These are phyloP conservation scores for Picea engelmannii DNA, from an alignment of 83 land plant species.

Conservation along the genomic window DNA sequence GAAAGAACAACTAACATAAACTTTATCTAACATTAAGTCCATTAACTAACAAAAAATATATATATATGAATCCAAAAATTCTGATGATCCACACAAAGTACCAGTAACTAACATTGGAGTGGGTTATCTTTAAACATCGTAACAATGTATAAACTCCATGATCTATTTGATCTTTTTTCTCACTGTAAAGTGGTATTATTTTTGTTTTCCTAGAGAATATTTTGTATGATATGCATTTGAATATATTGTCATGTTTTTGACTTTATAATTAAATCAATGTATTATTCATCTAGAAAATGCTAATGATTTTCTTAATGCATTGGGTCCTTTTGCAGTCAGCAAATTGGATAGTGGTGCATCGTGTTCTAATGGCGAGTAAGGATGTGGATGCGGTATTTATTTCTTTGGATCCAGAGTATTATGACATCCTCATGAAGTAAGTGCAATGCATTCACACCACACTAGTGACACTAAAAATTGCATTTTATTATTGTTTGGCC, in stretches of 20 bases:
- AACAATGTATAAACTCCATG: background rate
- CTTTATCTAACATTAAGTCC: no score
- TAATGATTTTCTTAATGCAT: background rate
- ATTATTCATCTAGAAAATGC: background rate
- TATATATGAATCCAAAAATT: no score
- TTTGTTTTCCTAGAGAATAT: background rate
- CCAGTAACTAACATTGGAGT: no score
- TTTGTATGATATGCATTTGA: background rate
- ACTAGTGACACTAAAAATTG: background rate
- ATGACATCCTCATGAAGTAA: constrained; percentile 98
- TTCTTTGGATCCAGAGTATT: constrained; percentile 87
- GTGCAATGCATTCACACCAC: constrained; percentile 8
- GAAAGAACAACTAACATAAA: no score
- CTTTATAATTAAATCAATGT: background rate
- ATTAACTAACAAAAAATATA: no score
- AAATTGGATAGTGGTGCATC: constrained; percentile 97
- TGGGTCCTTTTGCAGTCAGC: constrained; percentile 70
- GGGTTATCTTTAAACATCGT: no score
- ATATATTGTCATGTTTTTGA: constrained; percentile 6
- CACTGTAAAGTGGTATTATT: background rate
- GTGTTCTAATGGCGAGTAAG: constrained; percentile 96
- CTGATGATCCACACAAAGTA: no score
- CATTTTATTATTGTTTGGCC: background rate
- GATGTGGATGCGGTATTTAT: constrained; percentile 84
- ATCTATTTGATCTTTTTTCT: background rate